Conservation (phyloP, 257 asterid genomes). For the Scutellaria minor region DNA sequence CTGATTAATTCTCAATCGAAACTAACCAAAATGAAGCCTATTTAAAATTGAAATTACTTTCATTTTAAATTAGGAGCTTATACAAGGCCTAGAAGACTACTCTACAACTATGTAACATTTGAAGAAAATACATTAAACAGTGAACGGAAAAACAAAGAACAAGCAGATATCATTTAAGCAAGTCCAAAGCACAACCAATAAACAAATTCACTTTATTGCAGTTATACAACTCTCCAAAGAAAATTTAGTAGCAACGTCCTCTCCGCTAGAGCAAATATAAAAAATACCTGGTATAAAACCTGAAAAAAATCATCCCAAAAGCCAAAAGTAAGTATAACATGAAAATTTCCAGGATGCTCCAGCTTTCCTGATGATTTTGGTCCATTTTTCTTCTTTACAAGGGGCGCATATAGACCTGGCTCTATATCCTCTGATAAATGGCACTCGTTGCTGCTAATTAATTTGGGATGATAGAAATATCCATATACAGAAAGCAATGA, state of each 20-base stretch:
- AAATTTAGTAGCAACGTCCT: slow-evolving; percentile 3
- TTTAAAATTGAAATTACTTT: not conserved
- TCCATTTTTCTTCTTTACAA: slow-evolving; percentile 42
- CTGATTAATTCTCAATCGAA: slow-evolving; percentile 8
- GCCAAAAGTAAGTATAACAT: slow-evolving; percentile 38
- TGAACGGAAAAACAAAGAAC: not conserved
- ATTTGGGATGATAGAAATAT: slow-evolving; percentile 45
- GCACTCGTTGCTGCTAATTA: slow-evolving; percentile 30
- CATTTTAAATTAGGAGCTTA: not conserved
- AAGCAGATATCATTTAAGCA: not conserved
- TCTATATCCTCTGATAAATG: slow-evolving; percentile 53
- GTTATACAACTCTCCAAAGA: not conserved
- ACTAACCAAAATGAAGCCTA: not conserved
- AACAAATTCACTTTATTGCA: slow-evolving; percentile 1
- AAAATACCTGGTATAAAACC: slow-evolving; percentile 74
- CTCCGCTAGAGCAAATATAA: not conserved
- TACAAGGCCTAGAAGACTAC: not conserved
- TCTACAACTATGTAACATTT: not conserved
- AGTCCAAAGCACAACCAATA: not conserved
- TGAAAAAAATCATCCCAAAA: slow-evolving; percentile 59
- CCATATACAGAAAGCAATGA: slow-evolving; percentile 79
- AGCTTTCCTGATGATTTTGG: slow-evolving; percentile 33
- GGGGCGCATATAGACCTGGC: slow-evolving; percentile 60
- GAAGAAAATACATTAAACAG: not conserved
- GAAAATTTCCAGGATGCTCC: slow-evolving; percentile 37